Evolutionary conservation across 352 stramenopile species (phyloP), one percentile per base, ranked within the genome.

Genomic region (Blastocystis sp.): DNA sequence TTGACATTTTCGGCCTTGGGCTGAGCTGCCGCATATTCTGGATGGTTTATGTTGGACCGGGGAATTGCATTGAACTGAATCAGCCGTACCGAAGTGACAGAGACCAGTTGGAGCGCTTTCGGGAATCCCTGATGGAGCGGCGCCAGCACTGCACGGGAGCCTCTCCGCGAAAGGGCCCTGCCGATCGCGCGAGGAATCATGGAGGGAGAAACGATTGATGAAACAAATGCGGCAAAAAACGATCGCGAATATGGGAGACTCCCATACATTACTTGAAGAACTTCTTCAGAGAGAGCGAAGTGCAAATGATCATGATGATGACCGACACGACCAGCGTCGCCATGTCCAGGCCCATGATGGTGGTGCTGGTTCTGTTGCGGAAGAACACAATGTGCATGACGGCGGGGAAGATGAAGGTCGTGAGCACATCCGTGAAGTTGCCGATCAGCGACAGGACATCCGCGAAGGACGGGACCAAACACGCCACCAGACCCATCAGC

Each of bases 311-410:
- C 71, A 81, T 81, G 43, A 81, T 81, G 56, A 81, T n/a, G 7
- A 81, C 71, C 19, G 71, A 81, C n/a, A 81, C 43, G 28, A 81
- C 71, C 23, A 81, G 28, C 43, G n/a, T 21, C 17, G 23, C 53
- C 71, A 81, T 41, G 43, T 81, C 71, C 71, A 81, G 23, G 17
- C 48, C 43, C 38, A 81, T 81, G 45, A 81, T 81, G 21, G 17
- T 52, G 19, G 41, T 10, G 4, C 45, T 81, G 2, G 71, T 81
- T 28, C 48, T 64, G 60, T 81, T 81, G 64, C 71, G 38, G 40
- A 81, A 81, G 71, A 81, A 81, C 71, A 81, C 71, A 7, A 81
- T 81, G 45, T 81, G 71, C 71, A 81, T 81, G 23, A 81, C 71
- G 28, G 71, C 71, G 41, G 71, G 71, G 71, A 81, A 81, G 23